phyloP scores from a whole-genome alignment of 1,284 basidiomycete genomes.

The Leccinum subrobustum region DNA sequence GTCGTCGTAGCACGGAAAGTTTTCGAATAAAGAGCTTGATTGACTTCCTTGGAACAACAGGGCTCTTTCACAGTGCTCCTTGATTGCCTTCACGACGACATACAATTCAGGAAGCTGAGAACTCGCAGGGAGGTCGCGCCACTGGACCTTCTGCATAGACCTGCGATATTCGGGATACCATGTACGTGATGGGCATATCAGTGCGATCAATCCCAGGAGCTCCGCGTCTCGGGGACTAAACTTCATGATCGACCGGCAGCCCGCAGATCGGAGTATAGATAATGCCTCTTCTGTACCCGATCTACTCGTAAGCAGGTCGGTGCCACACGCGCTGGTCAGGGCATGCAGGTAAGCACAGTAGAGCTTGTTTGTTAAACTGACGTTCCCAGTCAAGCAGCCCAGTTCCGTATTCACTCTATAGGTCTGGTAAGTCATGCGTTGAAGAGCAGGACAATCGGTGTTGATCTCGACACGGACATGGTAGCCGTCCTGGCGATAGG shows the following conservation, averaged over 20 bases:
- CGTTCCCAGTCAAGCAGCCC: conserved; percentile 37
- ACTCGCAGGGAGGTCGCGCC: conserved; percentile 18
- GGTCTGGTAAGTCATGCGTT: conserved; percentile 31
- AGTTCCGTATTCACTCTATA: conserved; percentile 42
- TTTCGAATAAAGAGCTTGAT: background rate
- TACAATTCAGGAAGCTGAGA: conserved; percentile 36
- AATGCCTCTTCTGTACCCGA: conserved; percentile 50
- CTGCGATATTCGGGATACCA: conserved; percentile 38
- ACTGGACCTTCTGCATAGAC: conserved; percentile 36
- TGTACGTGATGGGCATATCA: conserved; percentile 35
- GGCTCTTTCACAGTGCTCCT: conserved; percentile 27
- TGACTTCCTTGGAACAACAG: conserved; percentile 4
- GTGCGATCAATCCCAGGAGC: conserved; percentile 36
- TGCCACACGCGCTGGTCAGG: conserved; percentile 38
- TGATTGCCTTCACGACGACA: conserved; percentile 25
- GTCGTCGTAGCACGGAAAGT: conserved; percentile 6
- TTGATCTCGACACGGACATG: conserved; percentile 31
- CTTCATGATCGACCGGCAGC: conserved; percentile 40
- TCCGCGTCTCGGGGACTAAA: conserved; percentile 29
- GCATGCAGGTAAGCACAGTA: conserved; percentile 47
- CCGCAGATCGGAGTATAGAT: conserved; percentile 37
- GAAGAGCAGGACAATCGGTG: conserved; percentile 4
- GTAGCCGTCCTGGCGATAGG: conserved; percentile 20
- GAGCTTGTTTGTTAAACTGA: conserved; percentile 36
- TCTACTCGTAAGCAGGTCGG: conserved; percentile 44